Evolutionary conservation across 495 filamentous ascomycete species (phyloP).

Genomic region (Xylaria grammica): DNA sequence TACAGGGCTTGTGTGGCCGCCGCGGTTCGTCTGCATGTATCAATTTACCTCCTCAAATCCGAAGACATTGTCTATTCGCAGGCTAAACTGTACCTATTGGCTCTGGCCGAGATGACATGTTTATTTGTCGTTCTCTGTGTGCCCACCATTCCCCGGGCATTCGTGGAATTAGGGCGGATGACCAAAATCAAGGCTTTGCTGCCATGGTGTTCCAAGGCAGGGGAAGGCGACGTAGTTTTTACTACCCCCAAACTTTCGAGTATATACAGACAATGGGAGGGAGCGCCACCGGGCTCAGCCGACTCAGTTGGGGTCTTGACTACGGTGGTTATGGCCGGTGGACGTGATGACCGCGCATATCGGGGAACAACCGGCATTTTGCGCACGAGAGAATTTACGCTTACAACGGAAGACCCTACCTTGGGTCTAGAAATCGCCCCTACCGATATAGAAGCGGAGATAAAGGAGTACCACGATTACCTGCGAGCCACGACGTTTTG

Average conservation of each 20-base stretch:
- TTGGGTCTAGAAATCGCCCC: too few relatives aligned
- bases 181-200: not conserved
- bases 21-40: not conserved
- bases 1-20: constrained; percentile 23
- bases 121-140: constrained; percentile 24
- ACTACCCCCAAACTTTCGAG: too few relatives aligned
- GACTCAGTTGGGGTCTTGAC: not conserved
- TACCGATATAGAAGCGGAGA: too few relatives aligned
- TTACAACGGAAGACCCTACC: too few relatives aligned
- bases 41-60: not conserved
- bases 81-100: constrained; percentile 15
- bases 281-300: too few relatives aligned
- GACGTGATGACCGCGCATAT: not conserved
- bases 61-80: constrained; percentile 12
- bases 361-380: not conserved
- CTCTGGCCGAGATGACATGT: constrained; percentile 26
- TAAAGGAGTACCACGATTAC: too few relatives aligned
- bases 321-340: not conserved
- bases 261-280: too few relatives aligned
- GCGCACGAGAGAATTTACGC: not conserved
- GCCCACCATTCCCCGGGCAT: constrained; percentile 14
- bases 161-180: not conserved
- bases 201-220: too few relatives aligned
- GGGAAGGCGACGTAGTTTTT: too few relatives aligned
- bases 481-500: too few relatives aligned